phyloP scores from a whole-genome alignment of 2,329 filamentous ascomycete species.

The Botrytis cinerea region DNA sequence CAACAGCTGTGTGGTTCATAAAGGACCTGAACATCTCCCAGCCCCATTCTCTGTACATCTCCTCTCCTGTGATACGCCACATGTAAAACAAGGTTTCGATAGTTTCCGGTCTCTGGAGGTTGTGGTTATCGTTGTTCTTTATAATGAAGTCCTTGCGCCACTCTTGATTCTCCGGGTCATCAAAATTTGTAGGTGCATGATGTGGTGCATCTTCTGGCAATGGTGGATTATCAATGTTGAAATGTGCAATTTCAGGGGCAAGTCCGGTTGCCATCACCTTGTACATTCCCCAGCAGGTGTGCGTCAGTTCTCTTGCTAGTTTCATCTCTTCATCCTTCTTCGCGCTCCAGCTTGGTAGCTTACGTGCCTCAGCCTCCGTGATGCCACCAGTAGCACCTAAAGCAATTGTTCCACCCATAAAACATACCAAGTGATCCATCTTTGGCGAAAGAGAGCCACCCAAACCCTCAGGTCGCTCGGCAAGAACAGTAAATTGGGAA shows the following conservation, averaged over 20 bases:
- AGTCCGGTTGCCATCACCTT: constrained; percentile 85
- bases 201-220: constrained; percentile 59
- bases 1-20: constrained; percentile 78
- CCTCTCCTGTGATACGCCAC: constrained; percentile 95
- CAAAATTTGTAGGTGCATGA: constrained; percentile 52
- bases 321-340: constrained; percentile 84
- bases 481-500: constrained; percentile 83
- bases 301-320: constrained; percentile 86
- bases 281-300: constrained; percentile 99
- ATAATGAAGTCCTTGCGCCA: constrained; percentile 82
- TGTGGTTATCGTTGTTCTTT: constrained; percentile 82
- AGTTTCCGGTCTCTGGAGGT: constrained; percentile 92
- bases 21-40: constrained; percentile 99
- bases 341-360: constrained; percentile 70
- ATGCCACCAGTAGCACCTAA: constrained; percentile 81
- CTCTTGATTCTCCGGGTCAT: constrained; percentile 53
- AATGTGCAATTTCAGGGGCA: constrained; percentile 94
- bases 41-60: constrained; percentile 89
- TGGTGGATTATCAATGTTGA: constrained; percentile 72
- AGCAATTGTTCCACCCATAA: constrained; percentile 94
- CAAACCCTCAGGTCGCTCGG: constrained; percentile 78
- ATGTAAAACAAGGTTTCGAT: constrained; percentile 97
- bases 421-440: constrained; percentile 98
- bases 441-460: constrained; percentile 70
- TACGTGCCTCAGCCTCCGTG: constrained; percentile 72